Conservation (phyloP, 176 grass and related monocot genomes). For the Cymbopogon citratus region DNA sequence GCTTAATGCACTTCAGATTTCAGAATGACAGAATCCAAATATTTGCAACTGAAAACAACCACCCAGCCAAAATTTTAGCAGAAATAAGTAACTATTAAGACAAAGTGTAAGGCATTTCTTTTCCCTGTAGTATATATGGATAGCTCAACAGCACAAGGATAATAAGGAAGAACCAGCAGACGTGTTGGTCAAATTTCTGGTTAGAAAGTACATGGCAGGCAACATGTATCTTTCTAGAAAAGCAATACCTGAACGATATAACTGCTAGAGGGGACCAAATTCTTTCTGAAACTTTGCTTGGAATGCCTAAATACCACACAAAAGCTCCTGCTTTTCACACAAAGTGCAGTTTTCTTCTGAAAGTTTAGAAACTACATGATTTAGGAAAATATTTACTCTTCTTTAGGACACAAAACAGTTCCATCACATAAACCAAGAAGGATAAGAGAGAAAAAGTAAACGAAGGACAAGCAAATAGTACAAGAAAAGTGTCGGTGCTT, state of each 20-base stretch:
- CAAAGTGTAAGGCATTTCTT: neutral
- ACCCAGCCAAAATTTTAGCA: neutral
- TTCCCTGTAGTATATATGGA: constrained; percentile 9
- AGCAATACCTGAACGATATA: neutral
- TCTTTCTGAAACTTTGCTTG: neutral
- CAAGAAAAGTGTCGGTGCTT: neutral
- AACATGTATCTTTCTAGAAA: constrained; percentile 16
- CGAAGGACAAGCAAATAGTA: neutral
- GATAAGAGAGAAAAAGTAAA: neutral
- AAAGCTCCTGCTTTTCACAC: neutral
- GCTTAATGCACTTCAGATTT: neutral
- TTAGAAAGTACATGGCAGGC: neutral
- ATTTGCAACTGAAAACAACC: neutral
- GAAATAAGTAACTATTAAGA: neutral
- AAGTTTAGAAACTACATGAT: neutral
- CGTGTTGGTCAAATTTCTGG: neutral
- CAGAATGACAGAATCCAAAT: neutral
- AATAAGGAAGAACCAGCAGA: neutral
- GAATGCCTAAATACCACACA: neutral
- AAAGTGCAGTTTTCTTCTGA: neutral
- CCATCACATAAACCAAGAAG: neutral
- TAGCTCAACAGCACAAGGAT: constrained; percentile 10
- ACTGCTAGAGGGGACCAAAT: neutral
- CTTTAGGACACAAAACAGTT: neutral
- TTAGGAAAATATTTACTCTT: neutral